These are phyloP conservation scores for Rhododendron ovatum DNA, from an alignment of 148 eudicot species.

Conservation along the genomic window DNA sequence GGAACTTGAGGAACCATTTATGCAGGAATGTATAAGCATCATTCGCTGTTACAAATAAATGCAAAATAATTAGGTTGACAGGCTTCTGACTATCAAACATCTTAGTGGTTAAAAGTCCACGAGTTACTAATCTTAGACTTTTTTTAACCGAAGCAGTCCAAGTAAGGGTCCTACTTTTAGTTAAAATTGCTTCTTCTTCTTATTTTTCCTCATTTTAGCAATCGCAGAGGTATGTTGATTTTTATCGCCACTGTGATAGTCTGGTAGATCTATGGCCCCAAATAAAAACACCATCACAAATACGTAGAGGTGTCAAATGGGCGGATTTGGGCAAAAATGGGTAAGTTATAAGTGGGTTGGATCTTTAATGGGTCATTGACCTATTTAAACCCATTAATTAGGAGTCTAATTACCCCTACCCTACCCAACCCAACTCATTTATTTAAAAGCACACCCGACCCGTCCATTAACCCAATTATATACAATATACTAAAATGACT, in stretches of 20 bases:
- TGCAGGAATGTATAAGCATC: slow-evolving; percentile 79
- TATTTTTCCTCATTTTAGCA: not conserved
- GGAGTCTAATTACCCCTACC: no score
- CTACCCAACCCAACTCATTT: no score
- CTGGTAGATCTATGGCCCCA: not conserved
- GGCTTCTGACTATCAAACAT: not conserved
- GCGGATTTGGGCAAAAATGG: no score
- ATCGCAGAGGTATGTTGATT: not conserved
- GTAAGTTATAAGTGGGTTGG: no score
- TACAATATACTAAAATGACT: no score
- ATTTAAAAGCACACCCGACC: no score
- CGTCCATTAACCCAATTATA: no score
- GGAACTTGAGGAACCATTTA: slow-evolving; percentile 81
- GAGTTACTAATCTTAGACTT: not conserved
- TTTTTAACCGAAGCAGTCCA: not conserved
- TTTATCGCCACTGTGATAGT: not conserved
- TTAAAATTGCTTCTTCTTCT: not conserved
- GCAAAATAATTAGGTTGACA: slow-evolving; percentile 12
- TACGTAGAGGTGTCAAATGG: not conserved
- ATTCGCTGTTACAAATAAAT: slow-evolving; percentile 40
- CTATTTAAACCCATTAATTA: no score
- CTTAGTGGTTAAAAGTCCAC: not conserved
- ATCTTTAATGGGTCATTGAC: no score
- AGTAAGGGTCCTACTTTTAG: not conserved
- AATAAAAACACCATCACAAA: not conserved